Base-by-base conservation (phyloP, 768 basidiomycete genomes). In the Phylloporus sp. region DNA sequence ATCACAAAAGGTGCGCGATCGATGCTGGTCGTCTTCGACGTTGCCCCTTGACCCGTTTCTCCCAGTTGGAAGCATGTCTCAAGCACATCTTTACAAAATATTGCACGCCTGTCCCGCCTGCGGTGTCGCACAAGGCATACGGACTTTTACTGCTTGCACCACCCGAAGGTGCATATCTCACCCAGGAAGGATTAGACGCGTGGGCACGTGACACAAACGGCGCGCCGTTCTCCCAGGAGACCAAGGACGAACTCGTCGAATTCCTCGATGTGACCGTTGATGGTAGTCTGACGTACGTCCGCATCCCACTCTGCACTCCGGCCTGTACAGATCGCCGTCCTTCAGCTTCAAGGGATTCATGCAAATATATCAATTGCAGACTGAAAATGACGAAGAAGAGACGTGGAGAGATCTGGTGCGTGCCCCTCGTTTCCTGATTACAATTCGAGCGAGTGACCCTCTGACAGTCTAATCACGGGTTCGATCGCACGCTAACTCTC, bases 181-280 rank as follows among this genome's bases (percentile, higher is more conserved):
- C 77, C 7, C 64, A 73, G 2, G 69, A 79, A 46, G 86, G 79
- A 8, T 65, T 90, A 41, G 87, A 90, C 62, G 71, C 72, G 34
- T 91, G 85, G 82, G 86, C 88, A 11, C 67, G 66, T 21, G 89
- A 87, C 46, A 91, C 89, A 9, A 91, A 91, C 50, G 89, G 88
- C n/a, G 72, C 75, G 31, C 80, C 84, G n/a, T 86, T 90, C 50
- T 76, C 82, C 5, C 71, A 80, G 42, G 87, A 84, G 56, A 82
- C 84, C 15, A 90, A 87, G 63, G 79, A 85, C 33, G 89, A 91
- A 60, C 73, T 90, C 22, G 65, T 78, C 41, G 82, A 87, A 54
- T 86, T 82, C 56, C 73, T 91, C 54, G 86, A 90, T 67, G 77
- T 83, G 18, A 84, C 78, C 18, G 82, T 81, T 31, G 78, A 82